Conservation (phyloP, 805 yeast genomes). For the Saturnispora sekii region DNA sequence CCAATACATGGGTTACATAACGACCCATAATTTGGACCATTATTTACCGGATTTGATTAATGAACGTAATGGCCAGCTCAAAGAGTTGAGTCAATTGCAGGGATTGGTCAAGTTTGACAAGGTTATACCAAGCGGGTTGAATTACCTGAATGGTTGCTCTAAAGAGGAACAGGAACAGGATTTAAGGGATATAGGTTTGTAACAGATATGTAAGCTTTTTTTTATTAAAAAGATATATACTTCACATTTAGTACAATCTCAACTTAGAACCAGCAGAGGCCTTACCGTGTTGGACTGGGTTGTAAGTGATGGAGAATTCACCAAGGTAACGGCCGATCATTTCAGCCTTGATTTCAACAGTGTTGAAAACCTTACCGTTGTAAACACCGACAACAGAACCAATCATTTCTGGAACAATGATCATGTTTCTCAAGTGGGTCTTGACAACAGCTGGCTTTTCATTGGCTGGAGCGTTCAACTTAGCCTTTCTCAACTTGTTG, state of each 20-base stretch:
- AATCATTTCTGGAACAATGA: constrained; percentile 98
- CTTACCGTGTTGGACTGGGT: constrained; percentile 98
- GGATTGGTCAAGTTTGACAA: constrained; percentile 52
- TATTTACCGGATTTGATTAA: constrained; percentile 40
- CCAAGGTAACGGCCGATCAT: constrained; percentile 99
- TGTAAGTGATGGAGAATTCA: constrained; percentile 99
- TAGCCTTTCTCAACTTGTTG: constrained; percentile 97
- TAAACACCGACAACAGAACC: constrained; percentile 98
- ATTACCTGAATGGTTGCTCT: constrained; percentile 51
- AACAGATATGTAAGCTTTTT: constrained; percentile 1
- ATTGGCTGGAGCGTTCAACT: constrained; percentile 76
- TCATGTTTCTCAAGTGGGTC: constrained; percentile 99
- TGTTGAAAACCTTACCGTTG: constrained; percentile 99
- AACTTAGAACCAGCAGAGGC: constrained; percentile 30
- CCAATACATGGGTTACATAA: constrained; percentile 24
- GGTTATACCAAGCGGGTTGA: constrained; percentile 66
- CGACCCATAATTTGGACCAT: constrained; percentile 18
- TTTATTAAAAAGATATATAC: constrained; percentile 10
- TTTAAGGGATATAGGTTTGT: constrained; percentile 49
- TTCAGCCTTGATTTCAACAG: constrained; percentile 97
- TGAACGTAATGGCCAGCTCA: constrained; percentile 55
- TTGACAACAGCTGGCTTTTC: constrained; percentile 98
- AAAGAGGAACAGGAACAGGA: constrained; percentile 72
- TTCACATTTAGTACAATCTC: constrained; percentile 26
- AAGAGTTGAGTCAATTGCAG: constrained; percentile 59